Evolutionary conservation across 805 yeast genomes (phyloP), one percentile per base, ranked within the genome.

Genomic region (Metschnikowia similis): DNA sequence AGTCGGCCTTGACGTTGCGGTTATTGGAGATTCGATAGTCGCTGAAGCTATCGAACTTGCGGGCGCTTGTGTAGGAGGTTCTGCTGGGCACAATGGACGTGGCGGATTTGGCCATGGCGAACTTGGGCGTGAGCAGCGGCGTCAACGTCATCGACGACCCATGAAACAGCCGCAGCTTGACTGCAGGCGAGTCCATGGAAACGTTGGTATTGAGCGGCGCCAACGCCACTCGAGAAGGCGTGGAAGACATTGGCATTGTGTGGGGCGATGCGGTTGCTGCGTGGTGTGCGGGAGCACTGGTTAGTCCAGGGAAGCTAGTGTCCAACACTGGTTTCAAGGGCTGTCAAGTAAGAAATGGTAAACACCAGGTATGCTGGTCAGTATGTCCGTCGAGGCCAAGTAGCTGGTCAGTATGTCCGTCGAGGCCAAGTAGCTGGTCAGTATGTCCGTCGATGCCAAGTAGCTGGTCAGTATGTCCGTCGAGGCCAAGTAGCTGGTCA

Each of bases 161-260:
- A 37, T 38, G 26, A n/a, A 28, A 54, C 51, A 32, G 59, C 43
- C 45, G 48, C 41, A 31, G 44, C 36, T 56, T 58, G 39, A 38
- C 40, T 26, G 45, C 41, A 8, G 65, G 62, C 31, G 61, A 55
- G 16, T 43, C 46, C n/a, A 21, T 32, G 35, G 53, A 47, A 37
- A 61, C 59, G 54, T 69, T 69, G 48, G 67, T 36, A 51, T 60
- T 64, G 50, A 70, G 59, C 30, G 74, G 70, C 6, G 74, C 74
- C 58, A 70, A 68, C 27, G 74, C 74, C 32, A 66, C 59, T 51
- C 74, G 57, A 39, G 66, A 53, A 17, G 63, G 58, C 16, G 59
- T 52, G 34, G 60, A 50, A 13, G 58, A 52, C 26, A 48, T 51
- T 3, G 56, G 56, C 57, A 56, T 56, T 11, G 13, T 29, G 10